Percentiles rank a stretch among this genome's conserved stretches.
phyloP scores from a whole-genome alignment of 257 asterid species.

The Sherardia arvensis region DNA sequence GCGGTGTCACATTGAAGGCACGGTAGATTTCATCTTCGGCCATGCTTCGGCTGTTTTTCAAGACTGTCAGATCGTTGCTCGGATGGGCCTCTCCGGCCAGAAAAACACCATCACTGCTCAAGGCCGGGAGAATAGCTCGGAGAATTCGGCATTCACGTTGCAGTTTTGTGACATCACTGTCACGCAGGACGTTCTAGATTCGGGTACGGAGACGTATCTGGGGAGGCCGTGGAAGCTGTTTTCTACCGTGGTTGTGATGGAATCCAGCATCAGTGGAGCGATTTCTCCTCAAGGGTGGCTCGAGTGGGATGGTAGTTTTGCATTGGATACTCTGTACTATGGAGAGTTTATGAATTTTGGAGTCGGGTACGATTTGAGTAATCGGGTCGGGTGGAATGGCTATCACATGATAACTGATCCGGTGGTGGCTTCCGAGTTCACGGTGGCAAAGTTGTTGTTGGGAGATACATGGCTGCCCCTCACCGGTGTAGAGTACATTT shows the following conservation, averaged over 20 bases:
- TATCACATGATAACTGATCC: conserved; percentile 31
- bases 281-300: conserved; percentile 51
- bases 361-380: conserved; percentile 34
- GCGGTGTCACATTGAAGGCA: conserved; percentile 46
- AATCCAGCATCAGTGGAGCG: conserved; percentile 36
- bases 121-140: conserved; percentile 27
- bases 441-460: conserved; percentile 35
- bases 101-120: conserved; percentile 61
- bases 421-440: conserved; percentile 28
- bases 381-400: conserved; percentile 50
- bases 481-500: not conserved
- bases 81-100: conserved; percentile 41
- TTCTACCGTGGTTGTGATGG: conserved; percentile 48
- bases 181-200: conserved; percentile 18
- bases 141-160: conserved; percentile 38
- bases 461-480: conserved; percentile 50
- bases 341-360: conserved; percentile 48
- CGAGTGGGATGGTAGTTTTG: conserved; percentile 39
- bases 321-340: conserved; percentile 32
- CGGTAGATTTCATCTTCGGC: conserved; percentile 53
- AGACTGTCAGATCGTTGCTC: conserved; percentile 28
- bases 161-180: conserved; percentile 43
- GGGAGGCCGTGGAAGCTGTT: conserved; percentile 52
- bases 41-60: conserved; percentile 42
- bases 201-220: conserved; percentile 32